Evolutionary conservation across 1,284 basidiomycete species (phyloP).

Genomic region (Neolentinus lepideus): DNA sequence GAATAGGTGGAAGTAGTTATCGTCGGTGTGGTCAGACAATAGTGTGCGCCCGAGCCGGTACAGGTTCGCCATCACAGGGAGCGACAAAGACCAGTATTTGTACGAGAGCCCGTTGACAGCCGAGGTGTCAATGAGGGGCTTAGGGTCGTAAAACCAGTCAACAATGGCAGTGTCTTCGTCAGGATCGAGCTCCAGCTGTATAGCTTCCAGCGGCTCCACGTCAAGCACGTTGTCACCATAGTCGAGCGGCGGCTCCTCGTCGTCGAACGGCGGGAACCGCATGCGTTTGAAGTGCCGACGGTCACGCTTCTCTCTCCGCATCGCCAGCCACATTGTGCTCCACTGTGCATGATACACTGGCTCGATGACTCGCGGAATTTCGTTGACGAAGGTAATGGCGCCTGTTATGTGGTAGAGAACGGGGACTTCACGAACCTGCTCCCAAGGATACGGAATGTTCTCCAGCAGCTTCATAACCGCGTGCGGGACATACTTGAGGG

Average conservation of each 20-base stretch:
- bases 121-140: constrained; percentile 86
- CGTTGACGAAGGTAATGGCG: constrained; percentile 99
- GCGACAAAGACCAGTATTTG: constrained; percentile 86
- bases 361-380: constrained; percentile 94
- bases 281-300: constrained; percentile 99
- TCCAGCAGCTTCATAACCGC: constrained; percentile 99
- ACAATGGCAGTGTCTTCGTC: constrained; percentile 93
- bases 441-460: constrained; percentile 99
- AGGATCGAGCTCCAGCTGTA: constrained; percentile 93
- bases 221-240: constrained; percentile 99
- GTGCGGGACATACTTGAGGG: constrained; percentile 98
- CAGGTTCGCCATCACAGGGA: constrained; percentile 94
- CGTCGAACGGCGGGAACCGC: constrained; percentile 99
- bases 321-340: constrained; percentile 99
- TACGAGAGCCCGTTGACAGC: constrained; percentile 92
- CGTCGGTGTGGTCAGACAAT: constrained; percentile 87
- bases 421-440: constrained; percentile 96
- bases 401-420: constrained; percentile 99
- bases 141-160: constrained; percentile 99
- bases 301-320: constrained; percentile 98
- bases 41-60: constrained; percentile 94
- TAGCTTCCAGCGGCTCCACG: constrained; percentile 96
- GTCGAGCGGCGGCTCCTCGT: constrained; percentile 97
- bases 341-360: constrained; percentile 99
- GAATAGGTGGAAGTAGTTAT: constrained; percentile 89